Evolutionary conservation across 2,329 filamentous ascomycete genomes (phyloP), one percentile per base, ranked within the genome.

Genomic region (Fusarium sp.): DNA sequence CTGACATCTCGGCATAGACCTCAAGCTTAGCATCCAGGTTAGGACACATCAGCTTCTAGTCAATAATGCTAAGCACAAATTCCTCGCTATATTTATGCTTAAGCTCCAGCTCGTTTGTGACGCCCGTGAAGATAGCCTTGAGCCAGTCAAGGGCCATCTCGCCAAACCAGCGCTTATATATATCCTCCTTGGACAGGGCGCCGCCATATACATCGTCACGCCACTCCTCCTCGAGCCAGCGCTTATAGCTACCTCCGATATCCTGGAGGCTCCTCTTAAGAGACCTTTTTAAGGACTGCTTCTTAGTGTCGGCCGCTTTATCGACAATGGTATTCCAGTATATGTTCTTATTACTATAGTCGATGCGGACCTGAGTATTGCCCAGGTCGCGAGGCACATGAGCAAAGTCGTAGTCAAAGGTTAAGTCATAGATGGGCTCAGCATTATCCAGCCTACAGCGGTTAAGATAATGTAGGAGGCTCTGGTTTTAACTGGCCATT

Each of bases 351-450:
- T 83, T 81, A 54, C 74, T 78, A 62, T 74, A 83, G 71, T 84
- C 82, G 60, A 84, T 77, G 7, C 82, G 79, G 60, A 83, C 68
- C 61, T 79, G 73, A 1, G 75, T 78, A 18, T 78, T 65, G 6
- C 75, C 74, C 3, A 71, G 59, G 56, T 79, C 77, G 7, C 78
- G 73, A 1, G 75, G 78, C 9, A 82, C 75, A 1, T 74, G 70
- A 1, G 27, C 40, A 56, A 81, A 82, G 64, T 82, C 76, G 60
- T 83, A 84, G 69, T 83, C 79, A 48, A 83, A 83, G 0, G 76
- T 81, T 7, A 84, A 61, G 44, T 82, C 76, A 43, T 78, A 82
- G 2, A 82, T 72, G 13, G 44, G 27, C 44, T 58, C 28, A 8
- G 23, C 13, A 11, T 30, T 6, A 62, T n/a, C n/a, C 15, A 58